These are phyloP conservation scores for Mycena albidolilacea DNA, from an alignment of 768 basidiomycete species.

Conservation along the genomic window DNA sequence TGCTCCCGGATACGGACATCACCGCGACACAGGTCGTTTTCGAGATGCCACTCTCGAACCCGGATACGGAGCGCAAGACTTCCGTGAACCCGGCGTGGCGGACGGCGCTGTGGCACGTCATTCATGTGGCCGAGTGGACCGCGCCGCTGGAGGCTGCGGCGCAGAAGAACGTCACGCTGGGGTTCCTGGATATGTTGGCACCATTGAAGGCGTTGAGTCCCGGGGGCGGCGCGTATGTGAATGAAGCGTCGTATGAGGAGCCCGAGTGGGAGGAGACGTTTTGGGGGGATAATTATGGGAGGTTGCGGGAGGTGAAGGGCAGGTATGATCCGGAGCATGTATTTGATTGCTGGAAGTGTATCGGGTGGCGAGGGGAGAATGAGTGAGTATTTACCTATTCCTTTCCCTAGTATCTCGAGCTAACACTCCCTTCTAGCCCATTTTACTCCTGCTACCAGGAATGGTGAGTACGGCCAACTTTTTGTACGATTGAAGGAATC, in stretches of 20 bases:
- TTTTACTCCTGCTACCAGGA: conserved; percentile 31
- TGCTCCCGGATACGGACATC: not conserved
- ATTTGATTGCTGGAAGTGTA: conserved; percentile 34
- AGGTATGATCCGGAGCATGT: conserved; percentile 7
- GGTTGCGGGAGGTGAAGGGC: no score
- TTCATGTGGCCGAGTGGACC: conserved; percentile 31
- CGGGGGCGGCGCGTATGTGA: conserved; percentile 30
- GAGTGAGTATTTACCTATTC: conserved; percentile 29
- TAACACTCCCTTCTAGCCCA: conserved; percentile 31
- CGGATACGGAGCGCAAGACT: conserved; percentile 27
- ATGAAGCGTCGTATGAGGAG: not conserved
- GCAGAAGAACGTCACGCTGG: conserved; percentile 24
- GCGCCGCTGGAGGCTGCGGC: conserved; percentile 31
- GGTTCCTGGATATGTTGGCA: conserved; percentile 3
- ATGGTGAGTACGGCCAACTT: conserved; percentile 23
- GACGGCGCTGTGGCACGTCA: conserved; percentile 26
- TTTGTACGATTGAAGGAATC: conserved; percentile 26
- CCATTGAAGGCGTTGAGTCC: conserved; percentile 28
- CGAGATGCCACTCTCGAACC: conserved; percentile 31
- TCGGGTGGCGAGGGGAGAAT: conserved; percentile 31
- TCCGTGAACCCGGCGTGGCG: conserved; percentile 29
- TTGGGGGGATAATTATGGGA: no score
- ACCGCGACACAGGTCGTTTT: conserved; percentile 28
- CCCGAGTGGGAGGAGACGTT: no score
- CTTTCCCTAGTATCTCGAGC: conserved; percentile 25